Percentiles rank a stretch among this genome's conserved stretches.
phyloP scores from a whole-genome alignment of 1,284 basidiomycete species.

The Trametes sp. region DNA sequence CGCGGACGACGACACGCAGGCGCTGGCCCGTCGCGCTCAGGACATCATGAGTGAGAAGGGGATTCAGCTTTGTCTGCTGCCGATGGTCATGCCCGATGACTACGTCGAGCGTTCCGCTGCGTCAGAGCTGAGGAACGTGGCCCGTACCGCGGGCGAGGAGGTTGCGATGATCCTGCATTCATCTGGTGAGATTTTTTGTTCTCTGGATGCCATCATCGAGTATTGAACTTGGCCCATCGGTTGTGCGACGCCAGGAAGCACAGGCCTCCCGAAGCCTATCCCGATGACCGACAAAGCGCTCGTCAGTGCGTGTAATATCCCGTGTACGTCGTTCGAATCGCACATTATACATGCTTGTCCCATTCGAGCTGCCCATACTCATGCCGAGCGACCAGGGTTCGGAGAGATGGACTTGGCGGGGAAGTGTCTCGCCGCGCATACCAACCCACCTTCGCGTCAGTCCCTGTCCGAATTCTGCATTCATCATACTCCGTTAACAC shows the following conservation, averaged over 20 bases:
- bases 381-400: slow-evolving; percentile 22
- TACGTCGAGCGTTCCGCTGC: neutral
- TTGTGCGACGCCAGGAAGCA: slow-evolving; percentile 31
- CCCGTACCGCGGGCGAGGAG: slow-evolving; percentile 9
- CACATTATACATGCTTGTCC: neutral
- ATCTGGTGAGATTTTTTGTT: slow-evolving; percentile 36
- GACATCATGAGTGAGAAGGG: slow-evolving; percentile 13
- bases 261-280: slow-evolving; percentile 40
- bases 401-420: slow-evolving; percentile 32
- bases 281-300: slow-evolving; percentile 28
- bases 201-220: neutral
- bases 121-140: neutral
- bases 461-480: neutral
- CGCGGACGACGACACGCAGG: slow-evolving; percentile 19
- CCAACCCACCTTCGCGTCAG: slow-evolving; percentile 33
- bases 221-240: no score
- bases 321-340: slow-evolving; percentile 21
- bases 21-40: slow-evolving; percentile 2
- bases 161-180: slow-evolving; percentile 44
- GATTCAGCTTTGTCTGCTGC: slow-evolving; percentile 6
- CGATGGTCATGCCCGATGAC: slow-evolving; percentile 20
- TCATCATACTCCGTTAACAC: neutral
- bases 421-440: neutral
- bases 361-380: neutral
- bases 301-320: slow-evolving; percentile 18